Conservation (phyloP, 176 grass and related monocot genomes). For the Saccharum officinarum region DNA sequence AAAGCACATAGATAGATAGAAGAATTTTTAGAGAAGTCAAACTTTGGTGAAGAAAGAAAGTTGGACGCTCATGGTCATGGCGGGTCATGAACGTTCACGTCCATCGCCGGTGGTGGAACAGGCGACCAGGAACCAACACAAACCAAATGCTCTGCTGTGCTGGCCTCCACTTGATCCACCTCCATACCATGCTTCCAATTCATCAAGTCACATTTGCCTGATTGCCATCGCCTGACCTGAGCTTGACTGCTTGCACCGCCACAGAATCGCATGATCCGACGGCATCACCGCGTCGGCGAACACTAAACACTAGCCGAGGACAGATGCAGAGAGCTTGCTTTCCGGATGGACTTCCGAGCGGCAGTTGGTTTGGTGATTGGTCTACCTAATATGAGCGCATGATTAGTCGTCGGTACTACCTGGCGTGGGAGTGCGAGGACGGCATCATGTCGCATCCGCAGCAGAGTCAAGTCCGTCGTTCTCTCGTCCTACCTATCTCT, state of each 20-base stretch:
- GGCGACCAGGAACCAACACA: background rate
- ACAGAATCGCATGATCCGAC: background rate
- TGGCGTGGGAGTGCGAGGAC: background rate
- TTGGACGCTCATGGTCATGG: background rate
- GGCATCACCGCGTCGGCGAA: no score
- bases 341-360: background rate
- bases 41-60: background rate
- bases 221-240: background rate
- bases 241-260: background rate
- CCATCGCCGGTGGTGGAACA: background rate
- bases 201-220: background rate
- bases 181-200: background rate
- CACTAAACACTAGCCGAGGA: background rate
- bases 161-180: background rate
- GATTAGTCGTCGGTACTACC: background rate
- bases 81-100: background rate
- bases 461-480: background rate
- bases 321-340: background rate
- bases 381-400: background rate
- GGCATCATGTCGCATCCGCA: background rate
- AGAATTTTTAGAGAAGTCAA: constrained; percentile 1
- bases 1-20: background rate
- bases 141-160: background rate
- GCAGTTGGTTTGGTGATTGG: background rate
- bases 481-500: background rate